Conservation (phyloP, 768 basidiomycete species). For the Rhodotorula graminis region DNA sequence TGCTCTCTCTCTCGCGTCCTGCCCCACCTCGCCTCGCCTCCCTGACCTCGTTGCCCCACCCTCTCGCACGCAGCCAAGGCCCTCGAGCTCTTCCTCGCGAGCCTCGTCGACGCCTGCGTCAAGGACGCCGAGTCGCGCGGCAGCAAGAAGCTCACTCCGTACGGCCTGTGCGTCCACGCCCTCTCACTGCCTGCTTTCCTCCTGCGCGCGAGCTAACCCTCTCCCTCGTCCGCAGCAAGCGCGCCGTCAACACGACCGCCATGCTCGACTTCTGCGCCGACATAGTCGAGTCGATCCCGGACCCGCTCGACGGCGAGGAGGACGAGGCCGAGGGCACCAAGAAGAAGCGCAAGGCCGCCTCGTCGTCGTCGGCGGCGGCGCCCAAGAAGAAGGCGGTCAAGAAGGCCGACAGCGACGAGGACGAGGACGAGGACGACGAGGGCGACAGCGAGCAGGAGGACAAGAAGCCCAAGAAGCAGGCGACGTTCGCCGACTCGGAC, state of each 20-base stretch:
- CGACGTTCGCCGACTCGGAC: not conserved
- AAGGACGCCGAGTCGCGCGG: conserved; percentile 73
- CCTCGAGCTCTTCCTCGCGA: conserved; percentile 80
- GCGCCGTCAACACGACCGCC: conserved; percentile 78
- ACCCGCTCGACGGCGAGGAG: conserved; percentile 63
- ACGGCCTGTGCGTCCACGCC: conserved; percentile 64
- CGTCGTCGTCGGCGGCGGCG: conserved; percentile 8
- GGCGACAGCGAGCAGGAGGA: not conserved
- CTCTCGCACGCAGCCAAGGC: conserved; percentile 66
- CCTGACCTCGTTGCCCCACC: not conserved
- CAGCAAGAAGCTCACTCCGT: conserved; percentile 81
- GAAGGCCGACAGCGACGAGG: conserved; percentile 3
- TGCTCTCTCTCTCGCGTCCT: not conserved
- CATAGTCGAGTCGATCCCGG: conserved; percentile 76
- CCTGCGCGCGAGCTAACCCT: not conserved
- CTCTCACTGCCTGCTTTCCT: not conserved
- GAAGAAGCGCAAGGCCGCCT: conserved; percentile 20
- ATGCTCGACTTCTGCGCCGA: conserved; percentile 93
- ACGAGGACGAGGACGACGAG: conserved; percentile 1
- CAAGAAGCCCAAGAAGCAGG: not conserved
- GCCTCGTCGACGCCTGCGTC: conserved; percentile 74
- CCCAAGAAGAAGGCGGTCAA: conserved; percentile 16
- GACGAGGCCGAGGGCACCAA: conserved; percentile 19
- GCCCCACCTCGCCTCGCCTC: not conserved
- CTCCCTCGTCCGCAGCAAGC: conserved; percentile 60